Evolutionary conservation across 768 basidiomycete genomes (phyloP), one percentile per base, ranked within the genome.

Genomic region (Daedalea quercina): DNA sequence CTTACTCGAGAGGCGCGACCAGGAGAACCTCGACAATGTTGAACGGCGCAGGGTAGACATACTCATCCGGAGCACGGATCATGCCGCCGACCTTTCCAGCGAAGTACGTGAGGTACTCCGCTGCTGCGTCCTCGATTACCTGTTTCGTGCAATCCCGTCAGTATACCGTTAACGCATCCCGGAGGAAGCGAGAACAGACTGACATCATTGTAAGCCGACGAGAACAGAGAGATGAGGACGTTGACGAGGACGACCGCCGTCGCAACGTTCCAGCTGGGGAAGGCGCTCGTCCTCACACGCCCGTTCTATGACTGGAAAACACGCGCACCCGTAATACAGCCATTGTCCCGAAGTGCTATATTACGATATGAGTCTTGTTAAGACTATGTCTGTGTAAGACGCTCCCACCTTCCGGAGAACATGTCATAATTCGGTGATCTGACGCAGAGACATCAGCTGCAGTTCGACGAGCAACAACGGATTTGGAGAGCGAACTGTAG

Each of bases 151-250:
- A 35, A 8, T 22, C 24, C 20, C 20, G 25, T 9, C 8, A 47
- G 17, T 9, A 9, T 8, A 24, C 19, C 42, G 9, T 19, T 20
- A 44, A 20, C 17, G 19, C 42, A 9, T 44, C 9, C 23, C 9
- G 19, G 19, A 44, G 17, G 23, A 15, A 12, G 13, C 6, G 35
- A 12, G 24, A 2, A 42, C 6, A 23, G n/a, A 70, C 78, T 66
- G 51, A 90, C 91, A 60, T 94, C 93, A 11, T 85, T 81, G 62
- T 95, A 95, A 0, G 93, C 92, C 47, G 92, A 90, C 17, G 93
- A 84, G 66, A 96, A 96, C 60, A 97, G 71, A n/a, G 94, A 96
- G 60, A 97, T 93, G 63, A 97, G 76, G 63, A 97, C 84, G 65
- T 97, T 97, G 65, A 96, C 79, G 47, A 96, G 76, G 50, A 97